phyloP scores from a whole-genome alignment of 106 monocot genomes.

The Allium cepa region DNA sequence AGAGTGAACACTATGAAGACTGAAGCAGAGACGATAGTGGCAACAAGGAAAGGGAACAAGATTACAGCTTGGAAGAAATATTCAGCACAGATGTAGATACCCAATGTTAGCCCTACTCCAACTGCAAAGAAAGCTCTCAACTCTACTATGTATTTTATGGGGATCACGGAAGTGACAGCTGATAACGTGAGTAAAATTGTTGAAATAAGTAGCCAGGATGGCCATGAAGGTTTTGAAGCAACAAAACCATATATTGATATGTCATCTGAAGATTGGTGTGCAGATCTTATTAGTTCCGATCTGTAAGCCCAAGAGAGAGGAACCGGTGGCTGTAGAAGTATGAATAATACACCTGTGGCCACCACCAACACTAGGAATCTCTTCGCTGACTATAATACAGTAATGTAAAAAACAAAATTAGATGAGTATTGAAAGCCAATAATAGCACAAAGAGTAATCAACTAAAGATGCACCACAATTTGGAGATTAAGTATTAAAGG shows the following conservation, averaged over 20 bases:
- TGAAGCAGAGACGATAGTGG: slow-evolving; percentile 66
- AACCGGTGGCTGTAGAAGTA: slow-evolving; percentile 86
- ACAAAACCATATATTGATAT: slow-evolving; percentile 83
- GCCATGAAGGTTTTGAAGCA: slow-evolving; percentile 78
- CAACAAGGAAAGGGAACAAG: slow-evolving; percentile 70
- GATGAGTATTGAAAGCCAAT: no score
- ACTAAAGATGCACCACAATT: neutral
- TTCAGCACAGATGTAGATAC: slow-evolving; percentile 77
- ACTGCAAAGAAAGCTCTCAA: slow-evolving; percentile 81
- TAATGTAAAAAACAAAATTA: no score
- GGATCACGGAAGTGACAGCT: slow-evolving; percentile 74
- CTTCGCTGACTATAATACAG: slow-evolving; percentile 59
- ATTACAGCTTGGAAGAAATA: slow-evolving; percentile 78
- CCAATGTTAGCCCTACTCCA: slow-evolving; percentile 64
- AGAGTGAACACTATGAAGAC: slow-evolving; percentile 83
- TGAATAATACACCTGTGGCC: slow-evolving; percentile 62
- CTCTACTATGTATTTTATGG: slow-evolving; percentile 86
- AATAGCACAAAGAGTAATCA: neutral
- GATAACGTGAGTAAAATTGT: slow-evolving; percentile 79
- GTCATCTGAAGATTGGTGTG: slow-evolving; percentile 79
- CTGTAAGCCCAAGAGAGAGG: slow-evolving; percentile 74
- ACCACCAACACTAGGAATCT: slow-evolving; percentile 64
- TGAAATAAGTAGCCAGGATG: slow-evolving; percentile 85
- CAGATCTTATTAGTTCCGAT: slow-evolving; percentile 76
- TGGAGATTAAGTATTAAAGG: no score